Base-by-base conservation (phyloP, 768 basidiomycete genomes). In the Auriscalpium microsporum region DNA sequence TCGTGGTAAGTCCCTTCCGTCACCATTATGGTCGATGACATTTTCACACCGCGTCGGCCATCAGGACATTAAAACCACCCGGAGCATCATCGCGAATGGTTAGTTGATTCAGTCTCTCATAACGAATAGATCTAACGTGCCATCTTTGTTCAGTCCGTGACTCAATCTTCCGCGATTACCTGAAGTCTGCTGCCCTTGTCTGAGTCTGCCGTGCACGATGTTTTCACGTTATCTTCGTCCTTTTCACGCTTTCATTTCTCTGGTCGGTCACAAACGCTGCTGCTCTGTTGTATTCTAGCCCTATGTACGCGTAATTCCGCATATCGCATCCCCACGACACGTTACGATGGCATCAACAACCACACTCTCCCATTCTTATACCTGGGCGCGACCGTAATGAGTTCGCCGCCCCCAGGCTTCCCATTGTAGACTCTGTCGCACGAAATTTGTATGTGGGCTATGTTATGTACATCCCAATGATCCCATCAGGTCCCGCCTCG, bases 1-100 rank as follows among this genome's bases (percentile, higher is more conserved):
- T 87, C 21, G 86, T 88, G 54, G 88, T 89, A 68, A 34, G 52
- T 52, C 46, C 50, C 33, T 23, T 48, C 3, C 21, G 36, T 45
- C 23, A 19, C 33, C 7, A 28, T 5, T 28, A 28, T 28, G 5
- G 28, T 4, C 28, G 28, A 45, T 19, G 21, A 33, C 23, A 16
- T 35, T 50, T 58, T 46, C 63, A 36, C 17, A 55, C 9, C 37
- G 38, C 13, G 47, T 11, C 42, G 51, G 14, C 50, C 21, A 51
- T 14, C 55, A 90, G 86, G 88, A 92, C 68, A 87, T 89, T 13
- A 88, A 86, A 69, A 79, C 90, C 5, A 92, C 89, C 0, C 88
- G 90, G 62, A 78, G 82, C 53, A 88, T 92, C 56, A 91, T 92
- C 65, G 81, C 82, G 59, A 90, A 88, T 61, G 88, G 88, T 88